Evolutionary conservation across 2,329 filamentous ascomycete genomes (phyloP).

Genomic region (Daldinia sp.): DNA sequence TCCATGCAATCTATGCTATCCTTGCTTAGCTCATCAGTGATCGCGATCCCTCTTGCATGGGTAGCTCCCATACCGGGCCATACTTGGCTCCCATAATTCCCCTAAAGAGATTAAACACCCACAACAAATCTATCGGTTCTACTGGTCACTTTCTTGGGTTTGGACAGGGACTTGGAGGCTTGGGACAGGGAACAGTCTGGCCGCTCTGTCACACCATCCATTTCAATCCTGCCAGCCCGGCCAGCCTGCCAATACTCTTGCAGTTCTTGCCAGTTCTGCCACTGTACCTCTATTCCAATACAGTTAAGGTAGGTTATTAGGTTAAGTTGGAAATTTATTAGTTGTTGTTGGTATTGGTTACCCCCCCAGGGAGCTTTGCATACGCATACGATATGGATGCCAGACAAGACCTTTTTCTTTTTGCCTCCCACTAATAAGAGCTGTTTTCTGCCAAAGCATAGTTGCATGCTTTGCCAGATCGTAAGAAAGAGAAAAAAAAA

Average conservation of each 20-base stretch:
- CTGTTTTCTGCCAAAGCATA: not conserved
- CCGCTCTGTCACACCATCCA: conserved; percentile 27
- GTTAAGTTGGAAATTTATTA: conserved; percentile 6
- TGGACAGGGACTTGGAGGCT: not conserved
- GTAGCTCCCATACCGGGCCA: too few species aligned
- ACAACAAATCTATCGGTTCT: conserved; percentile 22
- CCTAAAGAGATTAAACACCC: conserved; percentile 34
- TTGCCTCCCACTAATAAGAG: conserved; percentile 9
- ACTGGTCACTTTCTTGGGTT: too few species aligned
- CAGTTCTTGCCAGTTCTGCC: too few species aligned
- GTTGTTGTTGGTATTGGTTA: conserved; percentile 6
- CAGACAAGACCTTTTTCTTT: conserved; percentile 2
- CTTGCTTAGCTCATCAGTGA: conserved; percentile 34
- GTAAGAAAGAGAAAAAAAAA: not conserved
- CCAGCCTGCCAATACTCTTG: too few species aligned
- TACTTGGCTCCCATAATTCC: conserved; percentile 35
- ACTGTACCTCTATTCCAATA: conserved; percentile 1
- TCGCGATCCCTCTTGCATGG: conserved; percentile 42
- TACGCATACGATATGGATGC: conserved; percentile 2
- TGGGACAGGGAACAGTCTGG: conserved; percentile 19
- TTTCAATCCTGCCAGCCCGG: not conserved
- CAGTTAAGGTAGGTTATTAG: conserved; percentile 8
- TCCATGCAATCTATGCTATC: not conserved
- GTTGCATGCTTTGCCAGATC: not conserved
- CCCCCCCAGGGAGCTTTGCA: not conserved